Conservation (phyloP, 2,329 filamentous ascomycete species). For the Phoma sp. region DNA sequence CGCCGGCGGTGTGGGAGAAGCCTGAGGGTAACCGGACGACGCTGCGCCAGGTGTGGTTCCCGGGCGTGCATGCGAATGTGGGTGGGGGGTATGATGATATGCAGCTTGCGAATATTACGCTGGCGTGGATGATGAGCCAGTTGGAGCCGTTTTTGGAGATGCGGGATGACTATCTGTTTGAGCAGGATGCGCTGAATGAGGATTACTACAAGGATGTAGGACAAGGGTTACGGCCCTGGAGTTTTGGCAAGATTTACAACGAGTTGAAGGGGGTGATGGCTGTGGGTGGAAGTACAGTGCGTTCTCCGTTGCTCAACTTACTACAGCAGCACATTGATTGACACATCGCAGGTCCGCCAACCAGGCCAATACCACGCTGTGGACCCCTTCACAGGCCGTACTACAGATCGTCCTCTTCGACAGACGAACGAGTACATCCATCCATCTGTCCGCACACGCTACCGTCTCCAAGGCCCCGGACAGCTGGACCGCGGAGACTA, state of each 20-base stretch:
- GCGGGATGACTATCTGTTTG: conserved; percentile 55
- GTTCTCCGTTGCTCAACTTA: conserved; percentile 4
- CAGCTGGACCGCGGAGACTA: conserved; percentile 54
- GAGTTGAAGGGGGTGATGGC: conserved; percentile 56
- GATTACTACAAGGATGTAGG: conserved; percentile 52
- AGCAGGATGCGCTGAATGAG: conserved; percentile 55
- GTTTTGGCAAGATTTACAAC: conserved; percentile 55
- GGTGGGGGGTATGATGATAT: conserved; percentile 56
- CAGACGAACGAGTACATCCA: conserved; percentile 62
- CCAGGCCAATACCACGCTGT: conserved; percentile 57
- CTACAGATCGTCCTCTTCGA: conserved; percentile 53
- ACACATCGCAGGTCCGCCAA: conserved; percentile 45
- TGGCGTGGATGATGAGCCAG: conserved; percentile 65
- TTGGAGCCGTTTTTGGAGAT: conserved; percentile 57
- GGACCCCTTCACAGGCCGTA: conserved; percentile 52
- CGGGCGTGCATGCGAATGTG: conserved; percentile 60
- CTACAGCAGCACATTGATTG: neutral
- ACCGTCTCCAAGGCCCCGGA: conserved; percentile 55
- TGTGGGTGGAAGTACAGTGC: conserved; percentile 52
- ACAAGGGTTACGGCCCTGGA: conserved; percentile 55
- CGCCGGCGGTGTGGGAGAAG: conserved; percentile 61
- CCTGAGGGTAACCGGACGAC: conserved; percentile 52
- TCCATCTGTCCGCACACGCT: conserved; percentile 54
- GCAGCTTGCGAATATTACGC: conserved; percentile 58
- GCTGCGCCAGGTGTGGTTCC: conserved; percentile 63